Conservation (phyloP, 1,284 basidiomycete genomes). For the Hemileia vastatrix region DNA sequence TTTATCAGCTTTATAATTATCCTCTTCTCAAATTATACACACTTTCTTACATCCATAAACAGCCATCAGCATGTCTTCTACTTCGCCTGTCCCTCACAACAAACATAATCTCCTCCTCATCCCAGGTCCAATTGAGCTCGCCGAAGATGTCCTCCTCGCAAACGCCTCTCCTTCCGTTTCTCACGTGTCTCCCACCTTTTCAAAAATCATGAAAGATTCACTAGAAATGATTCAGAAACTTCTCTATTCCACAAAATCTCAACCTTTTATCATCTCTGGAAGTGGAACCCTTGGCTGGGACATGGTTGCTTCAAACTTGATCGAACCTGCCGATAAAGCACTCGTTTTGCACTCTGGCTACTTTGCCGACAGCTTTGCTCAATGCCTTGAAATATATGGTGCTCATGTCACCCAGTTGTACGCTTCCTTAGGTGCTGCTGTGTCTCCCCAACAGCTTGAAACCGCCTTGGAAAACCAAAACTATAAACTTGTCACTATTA, state of each 20-base stretch:
- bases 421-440: conserved; percentile 70
- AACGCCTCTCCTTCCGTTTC: conserved; percentile 80
- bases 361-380: conserved; percentile 71
- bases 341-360: conserved; percentile 55
- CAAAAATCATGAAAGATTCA: conserved; percentile 79
- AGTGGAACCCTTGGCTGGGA: conserved; percentile 89
- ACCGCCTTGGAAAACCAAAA: conserved; percentile 65
- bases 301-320: conserved; percentile 68
- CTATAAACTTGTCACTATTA: conserved; percentile 84
- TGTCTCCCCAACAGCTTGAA: conserved; percentile 57
- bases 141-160: conserved; percentile 69
- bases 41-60: background rate
- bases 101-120: conserved; percentile 48
- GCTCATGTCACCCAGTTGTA: conserved; percentile 77
- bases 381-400: conserved; percentile 71
- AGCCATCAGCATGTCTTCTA: too few species aligned
- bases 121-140: conserved; percentile 70
- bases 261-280: conserved; percentile 83
- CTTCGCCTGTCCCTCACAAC: too few species aligned
- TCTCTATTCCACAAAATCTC: conserved; percentile 62
- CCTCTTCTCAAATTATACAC: too few species aligned
- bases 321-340: conserved; percentile 65
- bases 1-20: too few species aligned
- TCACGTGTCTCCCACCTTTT: conserved; percentile 84
- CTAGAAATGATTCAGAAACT: conserved; percentile 76